Percentiles rank a stretch among this genome's conserved stretches.
Evolutionary conservation across 805 yeast genomes (phyloP).

Genomic region (Myxozyma neotropica): DNA sequence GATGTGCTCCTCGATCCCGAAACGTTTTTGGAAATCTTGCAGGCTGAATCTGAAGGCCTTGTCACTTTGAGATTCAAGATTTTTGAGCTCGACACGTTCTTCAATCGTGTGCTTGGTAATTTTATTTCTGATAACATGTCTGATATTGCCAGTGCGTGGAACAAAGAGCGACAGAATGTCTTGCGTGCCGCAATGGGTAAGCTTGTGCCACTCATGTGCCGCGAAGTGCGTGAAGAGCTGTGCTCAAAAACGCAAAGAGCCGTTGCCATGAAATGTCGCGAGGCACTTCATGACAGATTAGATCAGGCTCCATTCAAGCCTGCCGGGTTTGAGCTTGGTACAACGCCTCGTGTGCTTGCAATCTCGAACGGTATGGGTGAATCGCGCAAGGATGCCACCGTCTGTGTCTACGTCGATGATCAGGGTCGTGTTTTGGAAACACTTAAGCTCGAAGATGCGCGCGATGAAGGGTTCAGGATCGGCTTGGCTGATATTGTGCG

Average conservation of each 20-base stretch:
- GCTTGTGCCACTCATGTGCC: conserved; percentile 65
- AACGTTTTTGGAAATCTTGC: conserved; percentile 81
- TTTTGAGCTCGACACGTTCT: conserved; percentile 29
- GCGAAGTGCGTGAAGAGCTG: conserved; percentile 80
- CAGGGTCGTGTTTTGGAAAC: conserved; percentile 76
- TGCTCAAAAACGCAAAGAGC: conserved; percentile 73
- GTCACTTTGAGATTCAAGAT: conserved; percentile 45
- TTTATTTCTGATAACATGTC: conserved; percentile 55
- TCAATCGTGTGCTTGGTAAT: conserved; percentile 46
- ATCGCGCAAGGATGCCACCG: conserved; percentile 76
- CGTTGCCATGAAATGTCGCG: conserved; percentile 70
- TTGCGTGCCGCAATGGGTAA: conserved; percentile 68
- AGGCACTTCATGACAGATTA: conserved; percentile 65
- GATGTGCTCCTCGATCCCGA: conserved; percentile 78
- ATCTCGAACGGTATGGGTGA: conserved; percentile 86
- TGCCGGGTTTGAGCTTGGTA: conserved; percentile 68
- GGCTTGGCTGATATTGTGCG: conserved; percentile 63
- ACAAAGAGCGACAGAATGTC: conserved; percentile 66
- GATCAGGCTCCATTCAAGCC: conserved; percentile 96
- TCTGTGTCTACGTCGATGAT: conserved; percentile 77
- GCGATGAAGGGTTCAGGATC: conserved; percentile 63
- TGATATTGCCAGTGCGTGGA: conserved; percentile 78
- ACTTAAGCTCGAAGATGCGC: conserved; percentile 76
- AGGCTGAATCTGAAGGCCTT: conserved; percentile 81
- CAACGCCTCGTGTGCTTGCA: conserved; percentile 81